phyloP scores from a whole-genome alignment of 2,329 filamentous ascomycete species.

The Didymella sp. region DNA sequence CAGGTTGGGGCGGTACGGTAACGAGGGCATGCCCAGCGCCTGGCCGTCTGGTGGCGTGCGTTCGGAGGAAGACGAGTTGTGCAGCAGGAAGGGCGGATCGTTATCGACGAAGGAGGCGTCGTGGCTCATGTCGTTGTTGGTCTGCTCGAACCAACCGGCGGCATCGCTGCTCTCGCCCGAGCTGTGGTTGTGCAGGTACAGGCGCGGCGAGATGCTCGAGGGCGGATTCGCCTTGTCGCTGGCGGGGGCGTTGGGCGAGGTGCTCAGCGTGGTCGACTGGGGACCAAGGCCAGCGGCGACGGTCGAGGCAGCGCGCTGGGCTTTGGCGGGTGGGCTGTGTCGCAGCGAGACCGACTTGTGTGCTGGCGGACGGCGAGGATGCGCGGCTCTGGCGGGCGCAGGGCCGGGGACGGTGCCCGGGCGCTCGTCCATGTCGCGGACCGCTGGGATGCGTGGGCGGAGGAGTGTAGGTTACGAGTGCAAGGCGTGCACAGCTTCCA shows the following conservation, averaged over 20 bases:
- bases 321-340: conserved; percentile 44
- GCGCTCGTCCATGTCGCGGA: neutral
- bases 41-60: conserved; percentile 49
- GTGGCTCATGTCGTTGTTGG: conserved; percentile 56
- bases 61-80: conserved; percentile 54
- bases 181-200: conserved; percentile 48
- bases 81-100: conserved; percentile 55
- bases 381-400: conserved; percentile 29
- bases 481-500: conserved; percentile 22
- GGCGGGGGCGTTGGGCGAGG: conserved; percentile 34
- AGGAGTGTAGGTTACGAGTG: conserved; percentile 14
- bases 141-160: conserved; percentile 60
- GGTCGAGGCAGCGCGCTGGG: neutral
- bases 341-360: conserved; percentile 56
- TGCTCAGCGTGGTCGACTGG: conserved; percentile 25
- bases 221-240: conserved; percentile 51
- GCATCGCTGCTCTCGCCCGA: conserved; percentile 61
- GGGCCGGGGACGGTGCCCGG: neutral
- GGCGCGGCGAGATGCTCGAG: conserved; percentile 49
- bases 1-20: conserved; percentile 46
- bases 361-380: conserved; percentile 54
- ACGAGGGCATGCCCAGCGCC: conserved; percentile 22
- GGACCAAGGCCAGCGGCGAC: neutral
- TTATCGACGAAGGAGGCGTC: conserved; percentile 52
- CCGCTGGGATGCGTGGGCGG: neutral